Evolutionary conservation across 345 rosid genomes (phyloP).

Genomic region (Gynandropsis gynandra): DNA sequence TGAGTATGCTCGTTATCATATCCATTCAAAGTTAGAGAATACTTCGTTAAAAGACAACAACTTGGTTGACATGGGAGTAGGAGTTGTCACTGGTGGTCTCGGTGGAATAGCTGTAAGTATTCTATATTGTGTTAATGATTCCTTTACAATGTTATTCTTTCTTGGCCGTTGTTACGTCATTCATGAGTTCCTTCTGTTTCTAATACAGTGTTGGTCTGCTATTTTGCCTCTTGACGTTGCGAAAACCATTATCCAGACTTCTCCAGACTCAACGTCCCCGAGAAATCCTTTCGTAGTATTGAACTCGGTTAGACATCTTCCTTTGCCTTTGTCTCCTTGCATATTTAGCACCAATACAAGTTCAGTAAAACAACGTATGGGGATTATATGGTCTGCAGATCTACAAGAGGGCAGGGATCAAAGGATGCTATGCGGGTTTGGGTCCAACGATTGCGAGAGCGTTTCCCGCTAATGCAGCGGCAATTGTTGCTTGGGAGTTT

Average conservation of each 20-base stretch:
- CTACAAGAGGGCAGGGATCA: constrained; percentile 64
- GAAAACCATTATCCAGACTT: constrained; percentile 85
- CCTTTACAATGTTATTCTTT: background rate
- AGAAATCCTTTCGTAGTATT: constrained; percentile 68
- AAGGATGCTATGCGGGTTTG: constrained; percentile 84
- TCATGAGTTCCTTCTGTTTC: constrained; percentile 7
- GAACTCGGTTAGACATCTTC: constrained; percentile 44
- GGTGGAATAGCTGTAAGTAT: constrained; percentile 88
- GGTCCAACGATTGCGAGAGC: constrained; percentile 83
- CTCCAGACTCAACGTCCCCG: constrained; percentile 45
- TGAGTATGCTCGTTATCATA: constrained; percentile 63
- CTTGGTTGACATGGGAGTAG: constrained; percentile 76
- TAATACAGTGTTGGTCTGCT: constrained; percentile 67
- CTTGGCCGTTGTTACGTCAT: constrained; percentile 6
- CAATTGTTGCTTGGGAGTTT: constrained; percentile 94
- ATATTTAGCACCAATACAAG: background rate
- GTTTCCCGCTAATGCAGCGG: constrained; percentile 95
- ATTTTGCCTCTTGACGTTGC: constrained; percentile 85
- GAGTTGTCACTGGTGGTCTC: constrained; percentile 77
- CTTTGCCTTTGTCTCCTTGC: constrained; percentile 13
- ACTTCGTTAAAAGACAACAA: constrained; percentile 38
- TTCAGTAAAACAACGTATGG: constrained; percentile 6
- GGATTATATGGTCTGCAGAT: constrained; percentile 36
- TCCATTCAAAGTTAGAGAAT: constrained; percentile 48
- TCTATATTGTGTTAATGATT: constrained; percentile 16